These are phyloP conservation scores for Lyophyllum decastes DNA, from an alignment of 768 basidiomycete species.

Conservation along the genomic window DNA sequence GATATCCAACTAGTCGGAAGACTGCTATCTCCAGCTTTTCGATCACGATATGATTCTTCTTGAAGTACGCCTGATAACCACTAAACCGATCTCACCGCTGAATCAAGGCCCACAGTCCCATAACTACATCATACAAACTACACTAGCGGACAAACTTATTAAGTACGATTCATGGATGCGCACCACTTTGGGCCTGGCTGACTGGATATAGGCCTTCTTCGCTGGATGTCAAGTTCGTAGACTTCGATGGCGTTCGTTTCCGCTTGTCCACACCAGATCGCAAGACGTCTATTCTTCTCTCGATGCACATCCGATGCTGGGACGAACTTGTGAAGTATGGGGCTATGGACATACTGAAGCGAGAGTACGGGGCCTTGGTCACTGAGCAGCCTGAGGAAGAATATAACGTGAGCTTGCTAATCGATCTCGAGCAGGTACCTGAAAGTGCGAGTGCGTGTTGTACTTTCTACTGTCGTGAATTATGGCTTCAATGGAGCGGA, in stretches of 20 bases:
- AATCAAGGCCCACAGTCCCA: constrained; percentile 58
- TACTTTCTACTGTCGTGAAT: background rate
- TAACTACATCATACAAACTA: constrained; percentile 91
- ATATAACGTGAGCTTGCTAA: constrained; percentile 83
- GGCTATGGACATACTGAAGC: constrained; percentile 72
- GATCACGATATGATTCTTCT: constrained; percentile 71
- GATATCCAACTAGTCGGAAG: background rate
- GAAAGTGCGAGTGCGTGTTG: constrained; percentile 65
- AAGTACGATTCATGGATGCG: constrained; percentile 54
- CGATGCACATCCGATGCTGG: constrained; percentile 99
- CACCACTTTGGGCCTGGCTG: constrained; percentile 5
- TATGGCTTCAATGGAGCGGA: constrained; percentile 8
- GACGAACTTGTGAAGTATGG: constrained; percentile 88
- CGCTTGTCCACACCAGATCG: constrained; percentile 87
- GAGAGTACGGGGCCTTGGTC: constrained; percentile 82
- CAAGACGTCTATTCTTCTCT: constrained; percentile 80
- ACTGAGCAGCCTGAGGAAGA: constrained; percentile 75
- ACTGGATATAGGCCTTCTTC: constrained; percentile 69
- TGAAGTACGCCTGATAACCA: constrained; percentile 51
- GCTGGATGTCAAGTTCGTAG: constrained; percentile 95
- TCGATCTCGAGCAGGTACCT: constrained; percentile 88
- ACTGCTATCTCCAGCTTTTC: background rate
- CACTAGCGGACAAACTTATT: constrained; percentile 79
- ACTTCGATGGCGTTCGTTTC: constrained; percentile 96
- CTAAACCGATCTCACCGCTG: constrained; percentile 3